Conservation (phyloP, 768 basidiomycete species). For the Favolaschia claudopus region DNA sequence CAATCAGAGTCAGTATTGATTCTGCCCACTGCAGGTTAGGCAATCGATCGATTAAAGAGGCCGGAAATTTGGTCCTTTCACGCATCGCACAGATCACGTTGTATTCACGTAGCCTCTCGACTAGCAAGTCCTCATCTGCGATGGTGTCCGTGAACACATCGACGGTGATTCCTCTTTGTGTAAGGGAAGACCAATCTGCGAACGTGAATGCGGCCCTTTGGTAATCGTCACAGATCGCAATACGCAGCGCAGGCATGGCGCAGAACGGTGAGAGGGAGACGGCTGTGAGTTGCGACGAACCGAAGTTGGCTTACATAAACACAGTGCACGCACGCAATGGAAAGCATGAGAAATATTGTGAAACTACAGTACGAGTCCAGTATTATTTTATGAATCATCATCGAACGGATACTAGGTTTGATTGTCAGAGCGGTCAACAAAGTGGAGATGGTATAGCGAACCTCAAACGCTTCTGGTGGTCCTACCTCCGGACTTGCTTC, state of each 20-base stretch:
- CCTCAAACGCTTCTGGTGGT: slow-evolving; percentile 86
- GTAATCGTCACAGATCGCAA: slow-evolving; percentile 72
- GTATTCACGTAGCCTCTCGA: slow-evolving; percentile 56
- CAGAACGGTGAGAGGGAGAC: slow-evolving; percentile 3
- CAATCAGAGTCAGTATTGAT: not conserved
- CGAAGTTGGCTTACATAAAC: slow-evolving; percentile 8
- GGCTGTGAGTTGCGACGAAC: not conserved
- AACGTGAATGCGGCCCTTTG: slow-evolving; percentile 56
- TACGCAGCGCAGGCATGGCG: slow-evolving; percentile 34
- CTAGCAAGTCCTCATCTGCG: slow-evolving; percentile 57
- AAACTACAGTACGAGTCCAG: slow-evolving; percentile 19
- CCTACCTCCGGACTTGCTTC: slow-evolving; percentile 76
- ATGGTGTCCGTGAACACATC: slow-evolving; percentile 62
- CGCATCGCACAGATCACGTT: slow-evolving; percentile 71
- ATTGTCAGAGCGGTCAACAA: slow-evolving; percentile 29
- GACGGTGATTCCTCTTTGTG: slow-evolving; percentile 40
- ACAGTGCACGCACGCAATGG: not conserved
- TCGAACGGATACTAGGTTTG: slow-evolving; percentile 77
- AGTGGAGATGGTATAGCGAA: slow-evolving; percentile 45
- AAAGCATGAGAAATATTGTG: slow-evolving; percentile 11
- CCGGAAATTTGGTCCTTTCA: slow-evolving; percentile 66
- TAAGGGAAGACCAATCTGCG: slow-evolving; percentile 62
- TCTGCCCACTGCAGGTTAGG: slow-evolving; percentile 57
- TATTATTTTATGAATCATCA: slow-evolving; percentile 58
- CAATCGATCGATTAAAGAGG: slow-evolving; percentile 56